phyloP scores from a whole-genome alignment of 345 rosid species.

The Brassica cretica region DNA sequence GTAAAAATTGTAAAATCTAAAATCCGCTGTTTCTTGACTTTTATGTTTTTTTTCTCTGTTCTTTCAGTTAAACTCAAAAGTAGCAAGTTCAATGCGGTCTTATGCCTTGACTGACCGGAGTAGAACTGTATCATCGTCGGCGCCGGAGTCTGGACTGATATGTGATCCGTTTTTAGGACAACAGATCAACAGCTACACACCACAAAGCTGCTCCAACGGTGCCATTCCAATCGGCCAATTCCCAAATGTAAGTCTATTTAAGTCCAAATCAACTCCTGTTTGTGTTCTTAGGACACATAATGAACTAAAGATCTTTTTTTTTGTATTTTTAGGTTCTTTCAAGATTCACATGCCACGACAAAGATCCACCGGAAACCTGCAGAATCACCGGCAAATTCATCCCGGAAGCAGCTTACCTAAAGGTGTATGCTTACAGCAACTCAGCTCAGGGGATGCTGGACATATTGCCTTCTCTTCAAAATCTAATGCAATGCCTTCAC shows the following conservation, averaged over 20 bases:
- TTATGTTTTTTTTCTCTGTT: background rate
- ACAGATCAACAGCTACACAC: constrained; percentile 43
- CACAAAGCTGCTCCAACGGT: constrained; percentile 45
- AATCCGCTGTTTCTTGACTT: constrained; percentile 17
- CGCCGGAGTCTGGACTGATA: constrained; percentile 32
- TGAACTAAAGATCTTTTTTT: background rate
- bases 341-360: constrained; percentile 50
- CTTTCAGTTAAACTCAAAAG: constrained; percentile 52
- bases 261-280: no score
- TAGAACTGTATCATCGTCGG: background rate
- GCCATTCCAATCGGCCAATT: constrained; percentile 48
- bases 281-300: no score
- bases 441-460: constrained; percentile 51
- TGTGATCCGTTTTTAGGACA: constrained; percentile 63
- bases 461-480: constrained; percentile 53
- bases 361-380: constrained; percentile 42
- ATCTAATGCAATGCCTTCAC: constrained; percentile 48
- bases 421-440: constrained; percentile 50
- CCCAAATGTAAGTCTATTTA: constrained; percentile 26
- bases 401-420: constrained; percentile 39
- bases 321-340: constrained; percentile 34
- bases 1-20: background rate
- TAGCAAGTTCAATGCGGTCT: constrained; percentile 26
- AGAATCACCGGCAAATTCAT: constrained; percentile 47
- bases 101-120: constrained; percentile 21